phyloP scores from a whole-genome alignment of 768 basidiomycete genomes.

The Macrolepiota albuminosa region DNA sequence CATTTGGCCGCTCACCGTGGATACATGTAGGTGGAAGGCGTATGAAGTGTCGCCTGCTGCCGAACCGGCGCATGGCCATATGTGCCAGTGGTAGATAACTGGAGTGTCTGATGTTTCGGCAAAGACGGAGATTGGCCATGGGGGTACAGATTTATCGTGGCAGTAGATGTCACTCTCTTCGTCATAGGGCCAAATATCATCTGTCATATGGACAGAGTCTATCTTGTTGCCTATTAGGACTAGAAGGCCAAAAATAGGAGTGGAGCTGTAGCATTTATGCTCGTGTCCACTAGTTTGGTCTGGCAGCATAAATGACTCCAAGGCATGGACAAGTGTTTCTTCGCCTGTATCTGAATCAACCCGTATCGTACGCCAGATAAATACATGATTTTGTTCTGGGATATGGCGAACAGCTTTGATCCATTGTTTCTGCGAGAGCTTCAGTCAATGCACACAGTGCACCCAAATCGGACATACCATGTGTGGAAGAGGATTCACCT shows the following conservation, averaged over 20 bases:
- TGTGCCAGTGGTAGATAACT: constrained; percentile 28
- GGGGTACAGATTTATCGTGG: constrained; percentile 21
- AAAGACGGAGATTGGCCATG: constrained; percentile 37
- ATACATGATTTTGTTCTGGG: constrained; percentile 45
- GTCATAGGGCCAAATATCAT: constrained; percentile 28
- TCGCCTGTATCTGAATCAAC: not conserved
- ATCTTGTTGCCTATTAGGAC: not conserved
- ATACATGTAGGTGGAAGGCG: constrained; percentile 15
- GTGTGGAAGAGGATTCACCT: not conserved
- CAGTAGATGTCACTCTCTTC: constrained; percentile 23
- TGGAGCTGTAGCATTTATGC: not conserved
- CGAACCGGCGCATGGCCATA: constrained; percentile 25
- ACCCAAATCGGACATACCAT: not conserved
- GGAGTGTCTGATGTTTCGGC: constrained; percentile 23
- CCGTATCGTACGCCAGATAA: constrained; percentile 42
- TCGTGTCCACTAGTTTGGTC: not conserved
- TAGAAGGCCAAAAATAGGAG: not conserved
- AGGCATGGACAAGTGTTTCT: not conserved
- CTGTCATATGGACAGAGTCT: constrained; percentile 33
- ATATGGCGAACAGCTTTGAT: constrained; percentile 50
- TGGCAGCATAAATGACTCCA: not conserved
- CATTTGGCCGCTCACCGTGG: constrained; percentile 17
- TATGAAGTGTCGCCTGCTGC: constrained; percentile 19
- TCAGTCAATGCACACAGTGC: not conserved
- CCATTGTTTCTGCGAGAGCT: constrained; percentile 32